phyloP scores from a whole-genome alignment of 2,329 filamentous ascomycete genomes.

The Colletotrichum siamense region DNA sequence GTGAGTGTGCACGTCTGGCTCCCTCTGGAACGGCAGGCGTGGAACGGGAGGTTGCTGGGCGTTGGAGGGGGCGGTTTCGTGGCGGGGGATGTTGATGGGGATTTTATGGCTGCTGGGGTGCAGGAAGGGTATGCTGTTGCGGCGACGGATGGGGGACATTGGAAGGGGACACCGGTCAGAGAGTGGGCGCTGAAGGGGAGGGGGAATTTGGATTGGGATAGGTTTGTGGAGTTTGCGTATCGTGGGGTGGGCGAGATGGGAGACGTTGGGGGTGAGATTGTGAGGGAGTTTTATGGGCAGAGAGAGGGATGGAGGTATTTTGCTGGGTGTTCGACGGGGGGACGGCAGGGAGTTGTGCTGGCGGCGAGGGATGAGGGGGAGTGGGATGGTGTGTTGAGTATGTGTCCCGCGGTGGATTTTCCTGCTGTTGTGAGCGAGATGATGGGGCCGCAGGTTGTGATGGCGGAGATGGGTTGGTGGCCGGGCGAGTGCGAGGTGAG shows the following conservation, averaged over 20 bases:
- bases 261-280: conserved; percentile 51
- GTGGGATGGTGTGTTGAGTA: conserved; percentile 64
- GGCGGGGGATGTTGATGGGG: not conserved
- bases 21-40: not conserved
- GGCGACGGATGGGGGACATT: conserved; percentile 27
- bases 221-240: not conserved
- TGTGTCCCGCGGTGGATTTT: conserved; percentile 42
- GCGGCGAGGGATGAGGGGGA: conserved; percentile 59
- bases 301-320: conserved; percentile 53
- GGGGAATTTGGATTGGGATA: not conserved
- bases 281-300: conserved; percentile 49
- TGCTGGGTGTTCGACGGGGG: conserved; percentile 64
- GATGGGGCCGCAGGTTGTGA: not conserved
- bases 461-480: not conserved
- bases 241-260: conserved; percentile 34
- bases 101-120: conserved; percentile 31
- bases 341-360: conserved; percentile 61
- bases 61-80: conserved; percentile 22
- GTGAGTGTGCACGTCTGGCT: conserved; percentile 21
- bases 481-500: conserved; percentile 27
- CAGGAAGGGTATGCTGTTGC: conserved; percentile 32
- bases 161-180: fast-evolving
- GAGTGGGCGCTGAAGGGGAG: conserved; percentile 22
- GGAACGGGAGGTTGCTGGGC: conserved; percentile 22
- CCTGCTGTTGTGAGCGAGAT: not conserved